These are phyloP conservation scores for Citrus mangshanensis DNA, from an alignment of 345 rosid genomes.

Conservation along the genomic window DNA sequence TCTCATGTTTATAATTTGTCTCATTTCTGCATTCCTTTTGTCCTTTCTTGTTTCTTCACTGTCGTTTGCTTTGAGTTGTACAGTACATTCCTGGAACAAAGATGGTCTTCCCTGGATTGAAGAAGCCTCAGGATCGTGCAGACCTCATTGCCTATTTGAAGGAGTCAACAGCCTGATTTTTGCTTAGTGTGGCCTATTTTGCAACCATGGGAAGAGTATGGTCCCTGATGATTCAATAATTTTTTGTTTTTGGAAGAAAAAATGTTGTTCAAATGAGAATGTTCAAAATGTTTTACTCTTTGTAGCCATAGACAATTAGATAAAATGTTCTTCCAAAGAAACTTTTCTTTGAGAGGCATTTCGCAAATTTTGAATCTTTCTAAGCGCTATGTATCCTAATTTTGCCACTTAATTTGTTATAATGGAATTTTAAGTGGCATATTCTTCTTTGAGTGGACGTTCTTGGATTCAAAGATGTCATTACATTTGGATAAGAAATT, in stretches of 20 bases:
- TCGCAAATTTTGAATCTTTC: background rate
- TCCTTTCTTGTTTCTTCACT: background rate
- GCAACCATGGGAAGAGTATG: background rate
- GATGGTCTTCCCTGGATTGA: constrained; percentile 85
- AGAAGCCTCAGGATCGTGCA: constrained; percentile 79
- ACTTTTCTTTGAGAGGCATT: background rate
- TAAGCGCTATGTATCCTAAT: background rate
- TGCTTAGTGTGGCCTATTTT: constrained; percentile 2
- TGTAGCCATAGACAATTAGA: background rate
- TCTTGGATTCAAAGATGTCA: background rate
- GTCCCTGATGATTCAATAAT: background rate
- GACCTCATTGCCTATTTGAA: constrained; percentile 78
- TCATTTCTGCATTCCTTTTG: background rate
- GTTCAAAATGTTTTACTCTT: background rate
- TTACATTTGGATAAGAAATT: background rate
- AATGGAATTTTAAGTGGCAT: background rate
- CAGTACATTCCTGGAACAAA: constrained; percentile 83
- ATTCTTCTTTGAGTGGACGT: background rate
- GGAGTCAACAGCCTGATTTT: constrained; percentile 50
- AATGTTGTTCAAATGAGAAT: background rate
- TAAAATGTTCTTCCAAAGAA: background rate
- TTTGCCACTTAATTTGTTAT: background rate
- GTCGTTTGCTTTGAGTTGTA: background rate
- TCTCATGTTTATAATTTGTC: too few relatives aligned
- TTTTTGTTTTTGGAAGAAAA: background rate